phyloP scores from a whole-genome alignment of 225 moss, liverwort and hornwort genomes.

The Anthoceros angustus region DNA sequence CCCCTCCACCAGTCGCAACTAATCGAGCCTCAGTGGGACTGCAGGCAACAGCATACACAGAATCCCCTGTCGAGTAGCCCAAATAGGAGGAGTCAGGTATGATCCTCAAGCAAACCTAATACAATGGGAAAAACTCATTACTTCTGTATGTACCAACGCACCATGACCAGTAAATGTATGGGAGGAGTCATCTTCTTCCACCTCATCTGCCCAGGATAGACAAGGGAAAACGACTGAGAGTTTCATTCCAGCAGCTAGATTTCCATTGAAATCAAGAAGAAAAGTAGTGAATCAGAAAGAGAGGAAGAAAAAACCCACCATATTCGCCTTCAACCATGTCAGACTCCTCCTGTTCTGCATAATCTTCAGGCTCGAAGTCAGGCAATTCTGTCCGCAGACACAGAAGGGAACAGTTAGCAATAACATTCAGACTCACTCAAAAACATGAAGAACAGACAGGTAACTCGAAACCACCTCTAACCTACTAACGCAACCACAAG shows the following conservation, averaged over 20 bases:
- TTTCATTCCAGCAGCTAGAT: not conserved
- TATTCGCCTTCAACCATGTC: constrained; percentile 1
- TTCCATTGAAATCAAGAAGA: not conserved
- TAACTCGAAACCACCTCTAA: too few species aligned
- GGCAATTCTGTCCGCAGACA: constrained; percentile 37
- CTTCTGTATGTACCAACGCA: not conserved
- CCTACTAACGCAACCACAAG: too few species aligned
- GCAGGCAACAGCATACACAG: constrained; percentile 71
- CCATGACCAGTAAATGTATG: constrained; percentile 68
- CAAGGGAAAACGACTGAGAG: constrained; percentile 6
- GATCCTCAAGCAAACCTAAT: too few species aligned
- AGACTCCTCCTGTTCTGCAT: constrained; percentile 2
- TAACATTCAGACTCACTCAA: too few species aligned
- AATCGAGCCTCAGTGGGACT: constrained; percentile 50
- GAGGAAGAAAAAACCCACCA: constrained; percentile 6
- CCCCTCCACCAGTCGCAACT: constrained; percentile 86
- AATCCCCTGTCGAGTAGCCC: constrained; percentile 12
- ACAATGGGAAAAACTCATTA: too few species aligned
- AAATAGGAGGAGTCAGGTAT: not conserved
- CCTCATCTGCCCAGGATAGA: constrained; percentile 16
- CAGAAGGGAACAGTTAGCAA: too few species aligned
- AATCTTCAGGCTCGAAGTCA: constrained; percentile 25
- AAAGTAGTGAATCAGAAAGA: constrained; percentile 5
- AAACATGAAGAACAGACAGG: too few species aligned
- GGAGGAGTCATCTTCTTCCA: constrained; percentile 51